These are phyloP conservation scores for Ustilago cynodontis DNA, from an alignment of 1,284 basidiomycete species.

Conservation along the genomic window DNA sequence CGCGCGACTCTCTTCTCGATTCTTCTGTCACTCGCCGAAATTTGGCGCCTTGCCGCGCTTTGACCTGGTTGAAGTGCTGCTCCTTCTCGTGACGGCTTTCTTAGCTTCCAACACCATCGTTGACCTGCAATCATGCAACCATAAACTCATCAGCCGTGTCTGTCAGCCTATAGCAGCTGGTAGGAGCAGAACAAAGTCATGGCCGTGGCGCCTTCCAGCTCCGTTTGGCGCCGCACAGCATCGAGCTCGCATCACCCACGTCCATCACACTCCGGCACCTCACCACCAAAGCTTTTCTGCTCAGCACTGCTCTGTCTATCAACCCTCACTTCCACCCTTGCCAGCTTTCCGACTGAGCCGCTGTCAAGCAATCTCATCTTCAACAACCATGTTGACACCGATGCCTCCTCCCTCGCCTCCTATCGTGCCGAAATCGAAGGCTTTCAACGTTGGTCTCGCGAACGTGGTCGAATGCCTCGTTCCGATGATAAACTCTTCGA, in stretches of 20 bases:
- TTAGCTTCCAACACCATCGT: neutral
- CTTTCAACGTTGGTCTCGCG: conserved; percentile 44
- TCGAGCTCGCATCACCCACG: neutral
- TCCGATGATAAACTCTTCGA: conserved; percentile 69
- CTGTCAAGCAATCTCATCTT: conserved; percentile 39
- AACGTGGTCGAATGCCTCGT: conserved; percentile 57
- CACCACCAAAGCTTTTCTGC: neutral
- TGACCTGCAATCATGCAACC: neutral
- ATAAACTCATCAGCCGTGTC: neutral
- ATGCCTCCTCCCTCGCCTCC: conserved; percentile 36
- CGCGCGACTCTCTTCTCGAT: neutral
- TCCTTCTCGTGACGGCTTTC: neutral
- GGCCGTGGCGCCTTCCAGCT: neutral
- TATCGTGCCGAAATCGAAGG: conserved; percentile 49
- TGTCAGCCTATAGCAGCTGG: too few species aligned
- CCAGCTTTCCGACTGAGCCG: conserved; percentile 33
- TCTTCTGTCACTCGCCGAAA: neutral
- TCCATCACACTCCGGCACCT: neutral
- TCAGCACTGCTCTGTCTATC: conserved; percentile 16
- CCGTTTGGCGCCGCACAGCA: neutral
- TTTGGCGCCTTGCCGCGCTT: neutral
- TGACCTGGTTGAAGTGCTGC: neutral
- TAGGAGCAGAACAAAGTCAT: too few species aligned
- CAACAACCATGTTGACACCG: conserved; percentile 38
- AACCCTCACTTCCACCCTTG: conserved; percentile 11